phyloP scores from a whole-genome alignment of 441 rosid species.

The Geranium incanum region DNA sequence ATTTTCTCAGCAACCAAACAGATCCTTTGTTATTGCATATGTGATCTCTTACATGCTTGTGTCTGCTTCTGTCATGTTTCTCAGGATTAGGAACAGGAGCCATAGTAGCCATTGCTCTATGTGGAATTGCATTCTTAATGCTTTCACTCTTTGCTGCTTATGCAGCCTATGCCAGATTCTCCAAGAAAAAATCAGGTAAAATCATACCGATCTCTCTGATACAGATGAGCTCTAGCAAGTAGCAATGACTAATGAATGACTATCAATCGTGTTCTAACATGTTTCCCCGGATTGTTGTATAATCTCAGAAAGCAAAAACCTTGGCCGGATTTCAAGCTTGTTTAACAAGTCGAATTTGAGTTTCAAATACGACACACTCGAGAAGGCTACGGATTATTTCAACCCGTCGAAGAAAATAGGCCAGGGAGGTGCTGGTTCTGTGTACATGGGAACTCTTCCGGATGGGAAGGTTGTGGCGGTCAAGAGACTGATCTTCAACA shows the following conservation, averaged over 20 bases:
- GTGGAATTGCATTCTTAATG: not conserved
- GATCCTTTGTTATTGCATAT: not conserved
- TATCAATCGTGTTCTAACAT: not conserved
- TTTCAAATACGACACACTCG: not conserved
- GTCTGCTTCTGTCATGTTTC: not conserved
- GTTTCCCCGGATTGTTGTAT: not conserved
- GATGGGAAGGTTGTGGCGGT: conserved; percentile 57
- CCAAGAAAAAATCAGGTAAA: not conserved
- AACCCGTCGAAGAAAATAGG: not conserved
- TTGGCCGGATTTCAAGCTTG: not conserved
- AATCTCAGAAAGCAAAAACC: not conserved
- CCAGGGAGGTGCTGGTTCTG: conserved; percentile 4
- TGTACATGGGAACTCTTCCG: conserved; percentile 37
- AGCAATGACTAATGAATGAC: not conserved
- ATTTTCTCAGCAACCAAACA: conserved; percentile 2
- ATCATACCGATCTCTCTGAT: not conserved
- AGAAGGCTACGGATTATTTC: not conserved
- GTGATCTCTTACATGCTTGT: not conserved
- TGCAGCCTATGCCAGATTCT: not conserved
- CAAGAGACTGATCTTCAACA: conserved; percentile 53
- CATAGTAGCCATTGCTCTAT: not conserved
- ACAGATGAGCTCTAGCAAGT: not conserved
- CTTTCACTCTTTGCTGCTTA: not conserved
- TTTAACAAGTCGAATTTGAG: not conserved
- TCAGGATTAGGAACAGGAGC: not conserved